These are phyloP conservation scores for Pezizomycotina sp. DNA, from an alignment of 2,329 filamentous ascomycete genomes.

Conservation along the genomic window DNA sequence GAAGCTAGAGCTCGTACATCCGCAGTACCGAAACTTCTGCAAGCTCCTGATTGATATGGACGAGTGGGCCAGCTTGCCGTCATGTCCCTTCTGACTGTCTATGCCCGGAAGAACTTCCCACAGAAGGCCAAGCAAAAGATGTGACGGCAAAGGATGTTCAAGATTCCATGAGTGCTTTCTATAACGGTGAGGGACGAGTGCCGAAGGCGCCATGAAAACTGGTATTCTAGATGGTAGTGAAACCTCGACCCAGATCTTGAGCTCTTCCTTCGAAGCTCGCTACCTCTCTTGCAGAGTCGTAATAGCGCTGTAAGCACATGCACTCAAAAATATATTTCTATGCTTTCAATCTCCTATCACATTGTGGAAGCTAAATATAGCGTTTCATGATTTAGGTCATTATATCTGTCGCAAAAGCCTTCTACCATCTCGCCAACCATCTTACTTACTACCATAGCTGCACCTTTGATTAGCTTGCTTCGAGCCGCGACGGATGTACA, in stretches of 20 bases:
- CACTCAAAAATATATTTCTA: too few relatives aligned
- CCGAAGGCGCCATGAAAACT: constrained; percentile 31
- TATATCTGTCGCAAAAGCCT: constrained; percentile 69
- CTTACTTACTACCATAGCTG: constrained; percentile 62
- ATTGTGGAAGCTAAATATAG: too few relatives aligned
- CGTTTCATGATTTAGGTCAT: constrained; percentile 50
- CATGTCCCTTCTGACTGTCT: constrained; percentile 63
- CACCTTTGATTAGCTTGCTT: constrained; percentile 71
- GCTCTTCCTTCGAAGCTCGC: constrained; percentile 61
- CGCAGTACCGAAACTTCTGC: constrained; percentile 69
- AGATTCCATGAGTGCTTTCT: constrained; percentile 50
- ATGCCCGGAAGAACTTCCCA: constrained; percentile 78
- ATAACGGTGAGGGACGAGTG: constrained; percentile 44
- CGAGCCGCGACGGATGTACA: constrained; percentile 75
- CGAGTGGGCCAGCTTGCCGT: constrained; percentile 87
- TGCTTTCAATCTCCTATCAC: too few relatives aligned
- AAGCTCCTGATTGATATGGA: constrained; percentile 97
- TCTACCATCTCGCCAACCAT: constrained; percentile 67
- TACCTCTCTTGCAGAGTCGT: constrained; percentile 73
- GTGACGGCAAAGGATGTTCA: constrained; percentile 33
- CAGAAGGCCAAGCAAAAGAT: constrained; percentile 41
- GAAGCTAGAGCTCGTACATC: constrained; percentile 72
- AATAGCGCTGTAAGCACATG: constrained; percentile 62
- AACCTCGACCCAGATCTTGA: constrained; percentile 66
- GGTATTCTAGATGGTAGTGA: constrained; percentile 40